These are phyloP conservation scores for Echium plantagineum DNA, from an alignment of 257 asterid genomes.

Conservation along the genomic window DNA sequence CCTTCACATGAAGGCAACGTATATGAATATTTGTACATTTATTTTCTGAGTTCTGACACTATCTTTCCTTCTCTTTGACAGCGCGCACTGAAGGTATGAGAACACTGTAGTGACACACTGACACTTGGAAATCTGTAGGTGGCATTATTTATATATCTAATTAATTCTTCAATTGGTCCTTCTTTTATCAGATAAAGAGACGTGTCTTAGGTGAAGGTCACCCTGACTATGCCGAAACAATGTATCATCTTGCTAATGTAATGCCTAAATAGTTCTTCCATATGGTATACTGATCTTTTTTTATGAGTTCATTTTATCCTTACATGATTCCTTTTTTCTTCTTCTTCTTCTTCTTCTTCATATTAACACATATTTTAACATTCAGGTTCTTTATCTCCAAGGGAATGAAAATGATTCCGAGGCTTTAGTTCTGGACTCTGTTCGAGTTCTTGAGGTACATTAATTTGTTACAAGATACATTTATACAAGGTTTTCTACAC, in stretches of 20 bases:
- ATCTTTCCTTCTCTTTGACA: slow-evolving; percentile 20
- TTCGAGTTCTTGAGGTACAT: slow-evolving; percentile 70
- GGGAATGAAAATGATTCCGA: slow-evolving; percentile 68
- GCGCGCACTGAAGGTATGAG: slow-evolving; percentile 88
- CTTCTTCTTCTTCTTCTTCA: too few relatives aligned
- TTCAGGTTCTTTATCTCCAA: slow-evolving; percentile 63
- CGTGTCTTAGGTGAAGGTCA: slow-evolving; percentile 76
- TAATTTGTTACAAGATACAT: slow-evolving; percentile 11
- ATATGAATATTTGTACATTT: neutral
- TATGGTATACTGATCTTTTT: neutral
- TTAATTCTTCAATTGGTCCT: slow-evolving; percentile 13
- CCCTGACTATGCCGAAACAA: slow-evolving; percentile 82
- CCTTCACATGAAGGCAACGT: neutral
- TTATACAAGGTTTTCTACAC: slow-evolving; percentile 9
- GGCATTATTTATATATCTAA: slow-evolving; percentile 6
- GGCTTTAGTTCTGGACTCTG: slow-evolving; percentile 57
- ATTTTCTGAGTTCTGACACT: neutral
- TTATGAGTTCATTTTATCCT: neutral
- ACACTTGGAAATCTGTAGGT: slow-evolving; percentile 15
- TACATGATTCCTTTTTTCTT: neutral
- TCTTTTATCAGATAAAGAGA: slow-evolving; percentile 55
- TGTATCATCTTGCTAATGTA: slow-evolving; percentile 89
- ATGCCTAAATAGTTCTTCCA: slow-evolving; percentile 15
- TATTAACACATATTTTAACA: slow-evolving; percentile 1
- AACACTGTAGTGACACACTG: slow-evolving; percentile 14